Conservation (phyloP, 1,284 basidiomycete genomes). For the Hymenochaete sp. region DNA sequence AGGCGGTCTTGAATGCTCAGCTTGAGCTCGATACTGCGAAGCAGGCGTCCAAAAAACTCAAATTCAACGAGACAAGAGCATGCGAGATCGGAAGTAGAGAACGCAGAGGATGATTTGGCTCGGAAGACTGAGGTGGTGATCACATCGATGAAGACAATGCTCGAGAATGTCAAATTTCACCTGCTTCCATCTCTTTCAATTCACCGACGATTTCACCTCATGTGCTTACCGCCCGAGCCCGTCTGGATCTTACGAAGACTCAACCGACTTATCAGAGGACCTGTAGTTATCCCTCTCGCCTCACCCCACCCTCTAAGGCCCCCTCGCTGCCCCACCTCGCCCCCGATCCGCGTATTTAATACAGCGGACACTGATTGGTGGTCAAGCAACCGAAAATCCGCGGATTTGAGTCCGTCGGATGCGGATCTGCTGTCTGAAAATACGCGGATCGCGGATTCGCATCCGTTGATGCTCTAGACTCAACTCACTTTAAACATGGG, state of each 20-base stretch:
- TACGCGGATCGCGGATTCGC: no score
- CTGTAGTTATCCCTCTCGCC: no score
- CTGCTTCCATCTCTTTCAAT: constrained; percentile 5
- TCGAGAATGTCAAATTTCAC: constrained; percentile 73
- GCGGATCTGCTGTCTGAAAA: no score
- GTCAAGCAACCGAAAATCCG: no score
- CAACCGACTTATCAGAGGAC: constrained; percentile 86
- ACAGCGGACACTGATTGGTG: no score
- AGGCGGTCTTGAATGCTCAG: constrained; percentile 78
- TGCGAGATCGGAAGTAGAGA: constrained; percentile 82
- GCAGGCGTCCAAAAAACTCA: constrained; percentile 67
- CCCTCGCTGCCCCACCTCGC: no score
- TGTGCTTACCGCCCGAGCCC: constrained; percentile 71
- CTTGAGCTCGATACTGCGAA: constrained; percentile 71
- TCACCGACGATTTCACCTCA: neutral
- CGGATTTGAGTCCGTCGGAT: no score
- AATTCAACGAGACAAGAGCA: constrained; percentile 76
- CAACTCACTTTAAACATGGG: no score
- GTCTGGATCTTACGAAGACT: constrained; percentile 88
- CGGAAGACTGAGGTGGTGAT: constrained; percentile 98
- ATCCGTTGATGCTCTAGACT: no score
- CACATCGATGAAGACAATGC: constrained; percentile 93
- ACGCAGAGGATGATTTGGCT: constrained; percentile 92
- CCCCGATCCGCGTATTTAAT: no score
- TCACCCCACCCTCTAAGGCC: no score